Evolutionary conservation across 129 eudicot genomes (phyloP).

Genomic region (Chrysanthemum makinoi): DNA sequence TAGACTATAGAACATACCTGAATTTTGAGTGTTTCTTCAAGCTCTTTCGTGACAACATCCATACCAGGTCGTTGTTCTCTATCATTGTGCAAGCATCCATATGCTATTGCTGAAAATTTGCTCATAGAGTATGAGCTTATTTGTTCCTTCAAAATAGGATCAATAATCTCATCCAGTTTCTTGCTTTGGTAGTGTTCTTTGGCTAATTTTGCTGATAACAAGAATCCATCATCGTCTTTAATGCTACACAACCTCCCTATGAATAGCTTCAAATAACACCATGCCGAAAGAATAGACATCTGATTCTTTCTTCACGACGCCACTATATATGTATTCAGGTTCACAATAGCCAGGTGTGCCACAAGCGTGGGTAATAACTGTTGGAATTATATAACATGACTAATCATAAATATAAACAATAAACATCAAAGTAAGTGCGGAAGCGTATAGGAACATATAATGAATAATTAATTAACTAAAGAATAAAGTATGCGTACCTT

Average conservation of each 20-base stretch:
- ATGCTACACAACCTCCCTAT: neutral
- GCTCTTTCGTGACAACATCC: neutral
- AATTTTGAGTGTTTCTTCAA: neutral
- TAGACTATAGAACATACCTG: neutral
- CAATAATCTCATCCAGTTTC: neutral
- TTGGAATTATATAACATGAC: too few species aligned
- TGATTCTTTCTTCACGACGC: neutral
- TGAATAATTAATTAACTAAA: too few species aligned
- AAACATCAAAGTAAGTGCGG: too few species aligned
- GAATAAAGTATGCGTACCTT: too few species aligned
- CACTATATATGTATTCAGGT: neutral
- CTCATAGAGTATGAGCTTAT: neutral
- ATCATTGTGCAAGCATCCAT: neutral
- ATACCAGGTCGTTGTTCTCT: neutral
- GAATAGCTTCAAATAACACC: neutral
- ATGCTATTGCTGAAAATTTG: neutral
- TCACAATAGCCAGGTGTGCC: neutral
- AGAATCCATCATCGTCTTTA: neutral
- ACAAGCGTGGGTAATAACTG: slow-evolving; percentile 1
- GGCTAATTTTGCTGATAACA: neutral
- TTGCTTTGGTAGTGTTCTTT: neutral
- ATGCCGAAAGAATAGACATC: neutral
- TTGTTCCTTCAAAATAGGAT: neutral
- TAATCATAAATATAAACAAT: too few species aligned
- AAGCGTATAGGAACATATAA: too few species aligned